Evolutionary conservation across 192 early-diverging fungal genomes (phyloP), one percentile per base, ranked within the genome.

Genomic region (Podochytrium sp.): DNA sequence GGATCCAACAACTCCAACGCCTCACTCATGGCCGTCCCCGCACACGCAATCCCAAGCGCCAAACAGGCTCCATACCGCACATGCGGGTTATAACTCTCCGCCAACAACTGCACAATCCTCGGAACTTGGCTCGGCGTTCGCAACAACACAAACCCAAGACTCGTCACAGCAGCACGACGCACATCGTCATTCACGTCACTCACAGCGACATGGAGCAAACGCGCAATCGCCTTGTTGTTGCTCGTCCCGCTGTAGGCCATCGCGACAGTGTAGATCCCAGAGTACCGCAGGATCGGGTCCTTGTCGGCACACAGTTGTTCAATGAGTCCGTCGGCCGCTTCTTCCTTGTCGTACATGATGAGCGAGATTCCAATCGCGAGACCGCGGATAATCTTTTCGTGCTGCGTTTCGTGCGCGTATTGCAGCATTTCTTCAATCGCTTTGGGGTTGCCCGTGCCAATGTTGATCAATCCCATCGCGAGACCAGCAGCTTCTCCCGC

Each of bases 381-480:
- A 53, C 96, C 95, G 39, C 98, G 93, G 64, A 99, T 98, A 71
- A 98, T 99, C 85, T 99, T 99, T 75, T 99, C 98, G 82, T 99
- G 98, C 78, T 95, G 94, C 3, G 98, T 99, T 68, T 98, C 97
- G 71, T 94, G 94, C 18, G 98, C 98, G 72, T 99, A 99, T 73
- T 93, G 91, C 35, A 98, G 82, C 96, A 99, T 98, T 66, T 96
- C 96, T 42, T 92, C 93, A 63, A 99, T 80, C 4, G 92, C 92
- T 51, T 87, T 85, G 40, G 88, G 76, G 6, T 91, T 89, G 51
- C 85, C 92, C 16, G 93, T 96, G 38, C 98, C 98, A 71, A 98
- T 89, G 96, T 97, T 98, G 34, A 97, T 92, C 76, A 99, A 82
- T 30, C 98, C 98, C 90, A 99, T 97, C 23, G 92, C 95, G 23